Evolutionary conservation across 306 rosid genomes (phyloP).

Genomic region (Quercus glauca): DNA sequence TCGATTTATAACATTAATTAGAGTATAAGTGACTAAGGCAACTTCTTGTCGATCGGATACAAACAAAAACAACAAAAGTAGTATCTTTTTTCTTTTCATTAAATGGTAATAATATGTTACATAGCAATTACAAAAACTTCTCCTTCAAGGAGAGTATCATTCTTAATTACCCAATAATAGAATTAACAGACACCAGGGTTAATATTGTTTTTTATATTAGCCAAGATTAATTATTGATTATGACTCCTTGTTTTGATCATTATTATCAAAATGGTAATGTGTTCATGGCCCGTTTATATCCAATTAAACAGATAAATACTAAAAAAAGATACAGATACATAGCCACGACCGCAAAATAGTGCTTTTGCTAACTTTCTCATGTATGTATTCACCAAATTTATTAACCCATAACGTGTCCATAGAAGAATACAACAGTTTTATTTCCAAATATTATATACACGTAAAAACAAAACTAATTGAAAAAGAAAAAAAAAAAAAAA

Average conservation of each 20-base stretch:
- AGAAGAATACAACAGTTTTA: slow-evolving; percentile 29
- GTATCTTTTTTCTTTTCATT: too few species aligned
- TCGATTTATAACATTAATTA: too few species aligned
- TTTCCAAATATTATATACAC: slow-evolving; percentile 48
- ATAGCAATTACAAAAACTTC: too few species aligned
- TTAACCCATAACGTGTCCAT: slow-evolving; percentile 2
- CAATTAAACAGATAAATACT: neutral
- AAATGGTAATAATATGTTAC: too few species aligned
- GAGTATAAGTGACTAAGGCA: too few species aligned
- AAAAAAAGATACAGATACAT: neutral
- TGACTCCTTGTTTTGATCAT: neutral
- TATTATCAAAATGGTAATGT: neutral
- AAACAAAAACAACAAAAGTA: too few species aligned
- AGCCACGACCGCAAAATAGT: neutral
- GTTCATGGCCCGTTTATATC: neutral
- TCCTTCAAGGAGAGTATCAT: too few species aligned
- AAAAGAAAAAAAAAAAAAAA: neutral
- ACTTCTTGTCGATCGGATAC: too few species aligned
- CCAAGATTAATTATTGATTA: neutral
- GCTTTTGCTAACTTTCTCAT: neutral
- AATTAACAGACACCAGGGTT: too few species aligned
- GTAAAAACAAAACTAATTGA: slow-evolving; percentile 26
- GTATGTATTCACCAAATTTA: neutral
- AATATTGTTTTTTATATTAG: too few species aligned
- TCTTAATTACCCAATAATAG: too few species aligned